A percentile compares a stretch with the other conserved stretches of the same genome.
These are phyloP conservation scores for Cadophora luteo-olivacea DNA, from an alignment of 2,329 filamentous ascomycete species.

Conservation along the genomic window DNA sequence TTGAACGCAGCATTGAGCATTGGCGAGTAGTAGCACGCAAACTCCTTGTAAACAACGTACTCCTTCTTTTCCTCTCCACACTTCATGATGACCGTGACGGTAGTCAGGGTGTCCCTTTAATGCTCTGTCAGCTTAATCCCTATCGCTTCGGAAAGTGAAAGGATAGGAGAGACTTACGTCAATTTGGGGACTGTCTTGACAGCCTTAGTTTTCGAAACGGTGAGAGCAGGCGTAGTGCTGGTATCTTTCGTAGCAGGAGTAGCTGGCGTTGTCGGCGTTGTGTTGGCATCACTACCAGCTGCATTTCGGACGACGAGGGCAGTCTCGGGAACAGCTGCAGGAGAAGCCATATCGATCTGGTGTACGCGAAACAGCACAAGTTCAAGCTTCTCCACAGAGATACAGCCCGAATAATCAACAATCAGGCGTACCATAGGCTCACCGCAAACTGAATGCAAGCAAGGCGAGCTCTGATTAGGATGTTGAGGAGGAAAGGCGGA, in stretches of 20 bases:
- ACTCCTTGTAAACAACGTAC: background rate
- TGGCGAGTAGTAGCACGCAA: conserved; percentile 2
- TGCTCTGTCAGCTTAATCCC: background rate
- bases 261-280: background rate
- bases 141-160: background rate
- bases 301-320: background rate
- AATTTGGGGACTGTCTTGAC: background rate
- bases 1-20: background rate
- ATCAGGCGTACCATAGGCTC: too few relatives aligned
- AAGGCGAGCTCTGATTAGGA: too few relatives aligned
- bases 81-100: background rate
- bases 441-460: too few relatives aligned
- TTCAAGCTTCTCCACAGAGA: too few relatives aligned
- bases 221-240: background rate
- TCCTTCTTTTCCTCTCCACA: background rate
- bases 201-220: background rate
- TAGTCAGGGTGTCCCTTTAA: background rate
- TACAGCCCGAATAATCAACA: too few relatives aligned
- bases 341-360: background rate
- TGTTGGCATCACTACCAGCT: background rate
- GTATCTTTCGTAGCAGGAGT: background rate
- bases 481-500: too few relatives aligned
- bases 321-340: background rate
- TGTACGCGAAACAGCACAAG: too few relatives aligned
- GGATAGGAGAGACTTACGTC: background rate